phyloP scores from a whole-genome alignment of 2,329 filamentous ascomycete species.

The Cercospora zeina region DNA sequence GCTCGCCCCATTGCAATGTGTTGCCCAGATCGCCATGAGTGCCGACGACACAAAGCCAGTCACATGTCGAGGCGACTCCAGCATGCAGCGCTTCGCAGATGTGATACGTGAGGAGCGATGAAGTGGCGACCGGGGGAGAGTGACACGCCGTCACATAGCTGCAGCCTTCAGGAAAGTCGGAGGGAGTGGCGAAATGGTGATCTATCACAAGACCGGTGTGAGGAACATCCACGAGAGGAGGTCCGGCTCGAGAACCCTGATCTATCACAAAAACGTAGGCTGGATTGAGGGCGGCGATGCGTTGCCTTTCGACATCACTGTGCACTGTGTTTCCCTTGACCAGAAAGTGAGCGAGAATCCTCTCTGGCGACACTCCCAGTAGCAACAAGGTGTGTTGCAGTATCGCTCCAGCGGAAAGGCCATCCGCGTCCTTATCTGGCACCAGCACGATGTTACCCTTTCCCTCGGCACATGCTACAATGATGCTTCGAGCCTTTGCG shows the following conservation, averaged over 20 bases:
- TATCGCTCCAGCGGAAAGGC: constrained; percentile 64
- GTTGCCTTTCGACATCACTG: constrained; percentile 53
- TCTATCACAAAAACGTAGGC: constrained; percentile 64
- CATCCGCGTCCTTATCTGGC: constrained; percentile 70
- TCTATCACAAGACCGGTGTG: constrained; percentile 63
- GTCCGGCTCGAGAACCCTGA: constrained; percentile 60
- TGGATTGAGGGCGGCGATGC: constrained; percentile 55
- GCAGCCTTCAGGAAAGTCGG: constrained; percentile 59
- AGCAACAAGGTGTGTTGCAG: constrained; percentile 60
- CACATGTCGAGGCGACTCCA: constrained; percentile 52
- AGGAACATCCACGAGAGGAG: constrained; percentile 54
- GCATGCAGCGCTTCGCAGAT: constrained; percentile 61
- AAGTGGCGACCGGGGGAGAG: constrained; percentile 66
- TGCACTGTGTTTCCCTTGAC: constrained; percentile 62
- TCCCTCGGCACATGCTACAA: constrained; percentile 57
- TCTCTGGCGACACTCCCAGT: constrained; percentile 56
- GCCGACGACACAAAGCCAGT: constrained; percentile 62
- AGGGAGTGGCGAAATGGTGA: constrained; percentile 60
- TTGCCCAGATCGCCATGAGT: constrained; percentile 68
- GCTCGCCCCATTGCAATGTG: constrained; percentile 63
- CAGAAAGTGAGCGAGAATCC: constrained; percentile 61
- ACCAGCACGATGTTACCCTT: constrained; percentile 59
- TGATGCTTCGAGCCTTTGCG: constrained; percentile 56
- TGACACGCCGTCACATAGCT: constrained; percentile 63
- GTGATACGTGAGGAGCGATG: constrained; percentile 63